phyloP scores from a whole-genome alignment of 2,329 filamentous ascomycete genomes.

The Bimuria novae-zelandiae region DNA sequence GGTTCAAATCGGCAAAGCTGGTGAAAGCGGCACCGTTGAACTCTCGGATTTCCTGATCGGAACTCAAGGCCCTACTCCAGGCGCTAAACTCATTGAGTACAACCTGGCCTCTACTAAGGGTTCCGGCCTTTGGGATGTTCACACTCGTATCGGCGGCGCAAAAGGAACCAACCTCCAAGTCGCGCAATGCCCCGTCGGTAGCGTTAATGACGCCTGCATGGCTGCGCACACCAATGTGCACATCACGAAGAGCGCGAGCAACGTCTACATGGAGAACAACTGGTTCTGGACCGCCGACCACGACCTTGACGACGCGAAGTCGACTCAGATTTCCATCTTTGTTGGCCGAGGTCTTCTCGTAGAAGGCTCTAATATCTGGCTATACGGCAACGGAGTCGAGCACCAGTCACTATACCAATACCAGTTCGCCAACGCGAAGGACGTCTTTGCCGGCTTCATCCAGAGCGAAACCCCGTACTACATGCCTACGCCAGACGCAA shows the following conservation, averaged over 20 bases:
- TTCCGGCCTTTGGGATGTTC: conserved; percentile 83
- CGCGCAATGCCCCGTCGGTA: conserved; percentile 73
- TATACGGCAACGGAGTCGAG: conserved; percentile 71
- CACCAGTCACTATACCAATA: conserved; percentile 76
- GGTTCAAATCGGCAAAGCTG: conserved; percentile 67
- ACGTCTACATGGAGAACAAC: conserved; percentile 81
- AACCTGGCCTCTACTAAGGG: conserved; percentile 59
- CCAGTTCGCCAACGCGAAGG: conserved; percentile 75
- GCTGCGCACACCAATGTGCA: conserved; percentile 65
- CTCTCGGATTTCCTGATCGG: conserved; percentile 75
- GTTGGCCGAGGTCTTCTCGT: conserved; percentile 83
- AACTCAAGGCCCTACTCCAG: conserved; percentile 69
- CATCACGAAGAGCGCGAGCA: conserved; percentile 59
- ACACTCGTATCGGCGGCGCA: conserved; percentile 82
- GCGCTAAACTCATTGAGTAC: conserved; percentile 74
- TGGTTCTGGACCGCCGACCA: conserved; percentile 95
- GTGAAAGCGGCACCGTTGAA: conserved; percentile 70
- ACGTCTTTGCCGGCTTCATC: conserved; percentile 81
- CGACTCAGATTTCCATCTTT: conserved; percentile 78
- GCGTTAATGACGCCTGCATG: conserved; percentile 66
- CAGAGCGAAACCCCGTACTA: conserved; percentile 89
- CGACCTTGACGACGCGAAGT: conserved; percentile 77
- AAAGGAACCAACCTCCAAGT: conserved; percentile 80
- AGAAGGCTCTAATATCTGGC: conserved; percentile 57
- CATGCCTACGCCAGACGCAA: conserved; percentile 78